Evolutionary conservation across 768 basidiomycete species (phyloP).

Genomic region (Clitopilus passeckerianus): DNA sequence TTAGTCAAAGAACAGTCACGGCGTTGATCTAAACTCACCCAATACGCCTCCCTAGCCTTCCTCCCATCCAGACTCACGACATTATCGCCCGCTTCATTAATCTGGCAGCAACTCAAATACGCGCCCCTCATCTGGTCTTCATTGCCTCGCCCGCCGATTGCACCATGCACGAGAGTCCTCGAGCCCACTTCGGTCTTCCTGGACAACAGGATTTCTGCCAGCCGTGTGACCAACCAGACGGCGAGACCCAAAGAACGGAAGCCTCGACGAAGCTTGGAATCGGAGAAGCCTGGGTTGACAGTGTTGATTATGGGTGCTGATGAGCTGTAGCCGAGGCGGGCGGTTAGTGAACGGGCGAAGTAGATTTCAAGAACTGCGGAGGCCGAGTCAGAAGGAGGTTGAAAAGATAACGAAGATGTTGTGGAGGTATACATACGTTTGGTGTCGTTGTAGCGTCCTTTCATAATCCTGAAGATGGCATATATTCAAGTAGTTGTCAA

Average conservation of each 20-base stretch:
- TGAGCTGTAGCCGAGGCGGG: constrained; percentile 17
- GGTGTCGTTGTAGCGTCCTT: constrained; percentile 22
- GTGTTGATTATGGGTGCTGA: constrained; percentile 26
- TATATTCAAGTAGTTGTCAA: background rate
- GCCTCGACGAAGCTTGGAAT: constrained; percentile 26
- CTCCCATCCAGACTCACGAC: constrained; percentile 2
- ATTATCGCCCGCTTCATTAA: background rate
- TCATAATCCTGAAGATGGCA: constrained; percentile 7
- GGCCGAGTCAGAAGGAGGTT: background rate
- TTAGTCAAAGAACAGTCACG: background rate
- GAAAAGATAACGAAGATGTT: background rate
- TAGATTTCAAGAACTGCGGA: constrained; percentile 33
- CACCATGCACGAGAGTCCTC: constrained; percentile 28
- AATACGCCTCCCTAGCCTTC: constrained; percentile 1
- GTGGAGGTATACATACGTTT: constrained; percentile 25
- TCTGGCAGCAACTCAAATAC: background rate
- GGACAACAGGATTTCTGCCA: constrained; percentile 26
- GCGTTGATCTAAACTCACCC: background rate
- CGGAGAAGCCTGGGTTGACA: constrained; percentile 38
- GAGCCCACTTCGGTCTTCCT: constrained; percentile 23
- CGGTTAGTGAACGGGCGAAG: constrained; percentile 30
- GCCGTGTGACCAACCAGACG: constrained; percentile 7
- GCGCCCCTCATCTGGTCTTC: constrained; percentile 8
- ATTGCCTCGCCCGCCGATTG: constrained; percentile 24
- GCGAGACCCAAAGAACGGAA: constrained; percentile 7